Conservation (phyloP, 2,329 filamentous ascomycete species). For the Aciculosporium take region DNA sequence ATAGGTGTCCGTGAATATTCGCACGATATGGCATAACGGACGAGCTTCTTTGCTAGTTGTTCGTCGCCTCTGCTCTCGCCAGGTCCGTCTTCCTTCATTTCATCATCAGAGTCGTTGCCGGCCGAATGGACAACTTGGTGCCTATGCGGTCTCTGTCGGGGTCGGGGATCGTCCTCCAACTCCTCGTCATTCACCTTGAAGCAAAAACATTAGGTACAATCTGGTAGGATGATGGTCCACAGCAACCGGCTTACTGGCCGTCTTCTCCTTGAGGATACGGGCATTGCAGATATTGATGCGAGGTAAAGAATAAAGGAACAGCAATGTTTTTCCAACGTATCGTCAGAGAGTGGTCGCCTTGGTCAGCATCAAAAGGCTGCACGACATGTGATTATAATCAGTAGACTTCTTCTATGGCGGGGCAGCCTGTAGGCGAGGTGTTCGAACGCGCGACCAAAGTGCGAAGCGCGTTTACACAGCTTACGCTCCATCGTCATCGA, state of each 20-base stretch:
- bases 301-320: background rate
- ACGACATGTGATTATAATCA: no score
- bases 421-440: background rate
- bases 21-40: constrained; percentile 53
- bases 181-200: constrained; percentile 17
- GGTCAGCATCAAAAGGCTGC: no score
- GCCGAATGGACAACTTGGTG: constrained; percentile 18
- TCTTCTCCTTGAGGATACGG: constrained; percentile 17
- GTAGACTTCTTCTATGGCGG: no score
- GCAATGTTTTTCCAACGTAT: background rate
- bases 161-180: constrained; percentile 18
- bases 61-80: constrained; percentile 28
- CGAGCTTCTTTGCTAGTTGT: constrained; percentile 49
- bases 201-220: background rate
- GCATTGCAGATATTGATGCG: constrained; percentile 13
- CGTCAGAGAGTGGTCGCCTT: no score
- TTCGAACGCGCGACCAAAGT: background rate
- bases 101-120: constrained; percentile 24
- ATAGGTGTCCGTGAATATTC: constrained; percentile 49
- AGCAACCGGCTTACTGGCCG: constrained; percentile 16
- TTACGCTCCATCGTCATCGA: background rate
- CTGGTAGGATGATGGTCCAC: background rate
- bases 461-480: background rate
- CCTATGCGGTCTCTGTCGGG: constrained; percentile 18
- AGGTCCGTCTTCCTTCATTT: constrained; percentile 18